phyloP scores from a whole-genome alignment of 2,329 filamentous ascomycete genomes.

The Claviceps digitariae region DNA sequence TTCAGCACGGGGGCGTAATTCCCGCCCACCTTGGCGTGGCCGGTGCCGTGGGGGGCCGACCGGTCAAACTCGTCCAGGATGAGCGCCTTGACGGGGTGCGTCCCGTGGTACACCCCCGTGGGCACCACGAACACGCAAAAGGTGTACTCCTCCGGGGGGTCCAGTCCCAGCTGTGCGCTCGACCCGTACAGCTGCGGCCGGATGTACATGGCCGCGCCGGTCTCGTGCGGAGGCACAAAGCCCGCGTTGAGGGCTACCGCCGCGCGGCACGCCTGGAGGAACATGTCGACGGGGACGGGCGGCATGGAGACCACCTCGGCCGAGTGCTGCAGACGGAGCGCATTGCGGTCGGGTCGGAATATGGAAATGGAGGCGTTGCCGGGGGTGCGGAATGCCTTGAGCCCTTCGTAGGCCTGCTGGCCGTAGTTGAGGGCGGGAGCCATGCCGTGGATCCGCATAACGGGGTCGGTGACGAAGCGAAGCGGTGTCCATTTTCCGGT shows the following conservation, averaged over 20 bases:
- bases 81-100: constrained; percentile 72
- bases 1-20: constrained; percentile 90
- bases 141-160: constrained; percentile 80
- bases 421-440: constrained; percentile 92
- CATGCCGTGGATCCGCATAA: constrained; percentile 86
- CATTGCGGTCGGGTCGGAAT: constrained; percentile 82
- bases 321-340: constrained; percentile 69
- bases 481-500: constrained; percentile 68
- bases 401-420: constrained; percentile 95
- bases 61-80: constrained; percentile 91
- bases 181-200: constrained; percentile 81
- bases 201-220: constrained; percentile 84
- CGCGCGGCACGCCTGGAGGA: constrained; percentile 61
- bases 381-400: constrained; percentile 84
- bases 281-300: constrained; percentile 60
- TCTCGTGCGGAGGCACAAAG: constrained; percentile 80
- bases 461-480: constrained; percentile 69
- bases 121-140: constrained; percentile 85
- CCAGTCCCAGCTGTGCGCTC: constrained; percentile 73
- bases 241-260: constrained; percentile 82
- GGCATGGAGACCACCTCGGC: constrained; percentile 76
- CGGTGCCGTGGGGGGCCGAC: constrained; percentile 79
- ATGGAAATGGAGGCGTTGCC: constrained; percentile 58
- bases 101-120: constrained; percentile 87
- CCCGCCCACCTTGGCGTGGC: constrained; percentile 84